Conservation (phyloP, 139 green algal genomes). For the Asterochloris erici region DNA sequence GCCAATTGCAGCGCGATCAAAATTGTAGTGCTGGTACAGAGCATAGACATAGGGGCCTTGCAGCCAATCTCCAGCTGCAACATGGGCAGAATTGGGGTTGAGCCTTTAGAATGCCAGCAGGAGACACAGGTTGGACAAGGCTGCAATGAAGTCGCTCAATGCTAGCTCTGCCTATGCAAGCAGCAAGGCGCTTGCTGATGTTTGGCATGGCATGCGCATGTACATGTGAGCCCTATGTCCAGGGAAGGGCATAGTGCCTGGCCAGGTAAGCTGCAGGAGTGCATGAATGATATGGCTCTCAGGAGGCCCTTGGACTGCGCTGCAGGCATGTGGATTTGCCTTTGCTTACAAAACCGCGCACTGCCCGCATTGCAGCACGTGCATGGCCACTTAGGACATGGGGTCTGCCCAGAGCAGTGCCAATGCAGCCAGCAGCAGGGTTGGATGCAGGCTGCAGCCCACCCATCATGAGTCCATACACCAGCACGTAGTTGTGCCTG, state of each 20-base stretch:
- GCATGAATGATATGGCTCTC: no score
- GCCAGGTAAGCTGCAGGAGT: no score
- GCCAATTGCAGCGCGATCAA: constrained; percentile 80
- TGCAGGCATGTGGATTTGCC: no score
- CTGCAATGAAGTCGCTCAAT: no score
- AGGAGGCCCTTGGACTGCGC: no score
- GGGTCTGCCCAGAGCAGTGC: no score
- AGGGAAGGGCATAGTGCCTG: no score
- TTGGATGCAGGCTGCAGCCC: constrained; percentile 9
- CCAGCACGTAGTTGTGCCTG: constrained; percentile 90
- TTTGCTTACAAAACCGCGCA: no score
- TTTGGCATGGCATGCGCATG: not conserved
- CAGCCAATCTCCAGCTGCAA: constrained; percentile 94
- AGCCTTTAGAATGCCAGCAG: not conserved
- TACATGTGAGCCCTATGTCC: no score
- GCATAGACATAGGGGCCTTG: constrained; percentile 98
- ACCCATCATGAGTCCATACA: constrained; percentile 97
- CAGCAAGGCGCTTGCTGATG: not conserved
- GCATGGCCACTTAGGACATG: no score
- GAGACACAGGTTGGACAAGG: not conserved
- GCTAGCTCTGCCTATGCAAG: not conserved
- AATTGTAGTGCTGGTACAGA: constrained; percentile 96
- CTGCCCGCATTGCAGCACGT: no score
- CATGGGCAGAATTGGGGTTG: not conserved
- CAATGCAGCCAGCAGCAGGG: not conserved